These are phyloP conservation scores for Colletotrichum sp. DNA, from an alignment of 2,329 filamentous ascomycete species.

Conservation along the genomic window DNA sequence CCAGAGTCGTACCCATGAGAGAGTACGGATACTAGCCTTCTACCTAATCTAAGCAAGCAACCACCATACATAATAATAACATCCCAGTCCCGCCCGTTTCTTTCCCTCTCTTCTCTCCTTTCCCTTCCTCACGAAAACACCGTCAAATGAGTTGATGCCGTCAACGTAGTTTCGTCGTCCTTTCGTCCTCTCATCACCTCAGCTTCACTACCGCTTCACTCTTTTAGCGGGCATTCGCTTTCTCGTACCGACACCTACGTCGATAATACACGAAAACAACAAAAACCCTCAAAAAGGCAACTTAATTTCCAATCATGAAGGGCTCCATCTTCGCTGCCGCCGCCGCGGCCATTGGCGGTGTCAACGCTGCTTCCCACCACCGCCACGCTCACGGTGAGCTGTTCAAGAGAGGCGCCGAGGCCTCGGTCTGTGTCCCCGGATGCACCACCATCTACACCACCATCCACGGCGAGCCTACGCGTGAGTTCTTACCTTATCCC, in stretches of 20 bases:
- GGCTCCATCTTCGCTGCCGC: constrained; percentile 69
- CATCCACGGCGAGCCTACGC: constrained; percentile 68
- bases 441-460: constrained; percentile 80
- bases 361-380: constrained; percentile 61
- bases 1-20: constrained; percentile 16
- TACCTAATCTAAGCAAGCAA: constrained; percentile 10
- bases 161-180: constrained; percentile 59
- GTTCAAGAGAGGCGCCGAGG: constrained; percentile 55
- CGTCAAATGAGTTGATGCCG: constrained; percentile 56
- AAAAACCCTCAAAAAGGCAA: constrained; percentile 30
- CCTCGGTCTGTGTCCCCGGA: constrained; percentile 59
- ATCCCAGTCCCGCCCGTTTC: constrained; percentile 40
- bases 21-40: constrained; percentile 17
- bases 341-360: constrained; percentile 63
- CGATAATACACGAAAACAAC: constrained; percentile 28
- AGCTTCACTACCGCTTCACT: constrained; percentile 75
- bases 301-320: constrained; percentile 71
- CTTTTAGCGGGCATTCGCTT: constrained; percentile 85
- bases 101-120: constrained; percentile 36
- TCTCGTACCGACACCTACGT: constrained; percentile 23
- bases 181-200: constrained; percentile 49
- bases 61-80: constrained; percentile 42
- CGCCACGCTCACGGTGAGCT: constrained; percentile 66
- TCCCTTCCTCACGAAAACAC: constrained; percentile 46
- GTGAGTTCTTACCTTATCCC: constrained; percentile 49